Base-by-base conservation (phyloP, 176 grass and related monocot species). In the Carex scoparia region DNA sequence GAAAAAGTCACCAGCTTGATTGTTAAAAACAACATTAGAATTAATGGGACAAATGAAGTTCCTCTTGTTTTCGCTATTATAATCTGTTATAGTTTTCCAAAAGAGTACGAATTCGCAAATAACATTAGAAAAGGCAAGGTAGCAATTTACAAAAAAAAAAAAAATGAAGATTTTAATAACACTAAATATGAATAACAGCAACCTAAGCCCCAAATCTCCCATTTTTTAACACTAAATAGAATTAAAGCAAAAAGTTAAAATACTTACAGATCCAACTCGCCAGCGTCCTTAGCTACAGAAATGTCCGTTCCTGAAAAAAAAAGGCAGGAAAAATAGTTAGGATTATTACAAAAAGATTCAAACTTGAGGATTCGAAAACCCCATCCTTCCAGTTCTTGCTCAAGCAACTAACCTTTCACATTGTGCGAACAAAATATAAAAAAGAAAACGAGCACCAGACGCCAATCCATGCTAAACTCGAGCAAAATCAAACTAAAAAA, bases 251-350 rank as follows among this genome's bases (percentile, higher is more conserved):
- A 76, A 62, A 54, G 13, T 1, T 67, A 19, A 67, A 80, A 9
- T 16, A 83, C 81, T 83, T 69, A 83, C 81, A 23, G 59, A 83
- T 83, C 81, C 63, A 69, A 54, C 23, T 83, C 63, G 23, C 13
- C 19, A 48, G 61, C 56, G 10, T 48, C 46, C 31, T 54, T 83
- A 55, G 42, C 62, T 55, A 53, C 81, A 83, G 63, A 55, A 69
- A 67, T n/a, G 13, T 32, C 81, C 12, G 28, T 69, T 69, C 81
- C 63, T 83, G 48, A 10, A 18, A 67, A 44, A 30, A 31, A 46
- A 54, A 23, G 55, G 0, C 56, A 69, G 5, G 44, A 55, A 31
- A 53, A 63, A 12, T 2, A 51, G n/a, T 78, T 56, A 78, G 51
- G 4, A 58, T 55, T 33, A 15, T 51, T 51, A 78, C 3, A 73